phyloP scores from a whole-genome alignment of 2,329 filamentous ascomycete species.

The Neoarthrinium moseri region DNA sequence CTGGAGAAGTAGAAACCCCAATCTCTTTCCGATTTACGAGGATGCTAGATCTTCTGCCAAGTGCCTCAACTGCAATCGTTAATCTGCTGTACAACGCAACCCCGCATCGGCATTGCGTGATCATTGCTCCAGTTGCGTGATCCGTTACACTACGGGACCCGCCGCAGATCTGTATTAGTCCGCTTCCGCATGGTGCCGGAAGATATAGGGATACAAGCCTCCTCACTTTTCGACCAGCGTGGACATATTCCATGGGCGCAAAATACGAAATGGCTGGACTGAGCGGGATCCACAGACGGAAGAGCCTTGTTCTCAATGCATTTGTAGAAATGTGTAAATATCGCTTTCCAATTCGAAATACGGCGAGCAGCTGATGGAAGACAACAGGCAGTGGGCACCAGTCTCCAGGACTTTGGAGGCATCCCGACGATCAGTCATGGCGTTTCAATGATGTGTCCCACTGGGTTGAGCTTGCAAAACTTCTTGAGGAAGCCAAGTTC shows the following conservation, averaged over 20 bases:
- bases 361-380: background rate
- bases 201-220: no score
- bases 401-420: conserved; percentile 34
- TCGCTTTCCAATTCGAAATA: background rate
- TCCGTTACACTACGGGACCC: background rate
- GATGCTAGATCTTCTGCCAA: no score
- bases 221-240: no score
- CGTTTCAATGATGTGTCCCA: conserved; percentile 59
- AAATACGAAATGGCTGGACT: background rate
- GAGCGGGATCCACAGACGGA: no score
- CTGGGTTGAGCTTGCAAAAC: conserved; percentile 63
- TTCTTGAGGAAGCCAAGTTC: conserved; percentile 61
- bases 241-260: no score
- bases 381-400: conserved; percentile 10
- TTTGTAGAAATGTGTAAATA: conserved; percentile 14
- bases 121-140: conserved; percentile 6
- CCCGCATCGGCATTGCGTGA: conserved; percentile 9
- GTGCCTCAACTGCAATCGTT: no score
- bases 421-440: conserved; percentile 58
- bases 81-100: conserved; percentile 1
- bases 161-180: no score
- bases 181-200: no score
- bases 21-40: no score
- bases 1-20: background rate
- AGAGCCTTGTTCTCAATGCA: conserved; percentile 13